A percentile compares a stretch with the other conserved stretches of the same genome.
These are phyloP conservation scores for Brettanomyces bruxellensis DNA, from an alignment of 805 yeast genomes.

Conservation along the genomic window DNA sequence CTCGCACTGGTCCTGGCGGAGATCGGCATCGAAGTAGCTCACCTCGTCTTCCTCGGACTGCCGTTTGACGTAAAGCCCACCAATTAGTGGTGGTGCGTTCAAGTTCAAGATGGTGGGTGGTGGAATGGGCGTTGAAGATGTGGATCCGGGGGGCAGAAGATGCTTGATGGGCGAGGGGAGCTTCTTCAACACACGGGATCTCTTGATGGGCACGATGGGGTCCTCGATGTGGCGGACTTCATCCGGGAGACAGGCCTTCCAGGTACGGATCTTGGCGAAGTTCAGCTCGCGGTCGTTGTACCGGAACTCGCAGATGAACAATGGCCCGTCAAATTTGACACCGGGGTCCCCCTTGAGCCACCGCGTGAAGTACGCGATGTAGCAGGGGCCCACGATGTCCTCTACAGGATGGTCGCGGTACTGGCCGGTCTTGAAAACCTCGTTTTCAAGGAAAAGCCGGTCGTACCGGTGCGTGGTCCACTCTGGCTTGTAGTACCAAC, in stretches of 20 bases:
- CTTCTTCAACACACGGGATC: slow-evolving; percentile 58
- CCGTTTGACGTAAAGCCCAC: slow-evolving; percentile 79
- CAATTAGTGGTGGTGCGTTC: slow-evolving; percentile 90
- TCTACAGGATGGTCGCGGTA: slow-evolving; percentile 87
- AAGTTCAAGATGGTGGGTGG: slow-evolving; percentile 74
- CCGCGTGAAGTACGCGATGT: slow-evolving; percentile 88
- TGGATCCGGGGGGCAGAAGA: slow-evolving; percentile 66
- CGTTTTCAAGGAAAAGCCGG: slow-evolving; percentile 83
- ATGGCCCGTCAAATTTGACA: slow-evolving; percentile 66
- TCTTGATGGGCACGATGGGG: slow-evolving; percentile 59
- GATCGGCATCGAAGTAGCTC: slow-evolving; percentile 38
- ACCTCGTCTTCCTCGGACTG: slow-evolving; percentile 73
- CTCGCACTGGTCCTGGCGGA: slow-evolving; percentile 19
- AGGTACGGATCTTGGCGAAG: slow-evolving; percentile 91
- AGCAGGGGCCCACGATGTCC: slow-evolving; percentile 89
- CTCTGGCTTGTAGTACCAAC: slow-evolving; percentile 97
- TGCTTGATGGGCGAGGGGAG: slow-evolving; percentile 80
- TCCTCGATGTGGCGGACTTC: slow-evolving; percentile 85
- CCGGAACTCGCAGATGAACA: slow-evolving; percentile 91
- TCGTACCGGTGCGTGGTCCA: slow-evolving; percentile 94
- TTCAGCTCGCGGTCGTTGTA: slow-evolving; percentile 85
- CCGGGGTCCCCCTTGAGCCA: slow-evolving; percentile 88
- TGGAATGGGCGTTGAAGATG: slow-evolving; percentile 66
- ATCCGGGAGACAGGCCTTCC: slow-evolving; percentile 98
- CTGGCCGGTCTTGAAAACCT: slow-evolving; percentile 94